phyloP scores from a whole-genome alignment of 108 stramenopile genomes.

The Chaetoceros tenuissimus region DNA sequence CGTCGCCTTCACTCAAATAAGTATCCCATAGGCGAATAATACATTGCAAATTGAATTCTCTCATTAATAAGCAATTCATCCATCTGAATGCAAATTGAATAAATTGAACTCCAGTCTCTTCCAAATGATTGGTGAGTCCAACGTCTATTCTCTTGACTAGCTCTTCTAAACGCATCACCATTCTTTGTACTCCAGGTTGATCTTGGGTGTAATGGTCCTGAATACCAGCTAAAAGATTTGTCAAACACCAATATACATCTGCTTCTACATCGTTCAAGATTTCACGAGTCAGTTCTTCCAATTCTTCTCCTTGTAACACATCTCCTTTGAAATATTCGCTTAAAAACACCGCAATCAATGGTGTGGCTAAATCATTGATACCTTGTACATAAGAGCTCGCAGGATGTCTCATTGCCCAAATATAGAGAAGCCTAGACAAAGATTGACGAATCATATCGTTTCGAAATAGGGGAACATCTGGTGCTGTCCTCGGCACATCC shows the following conservation, averaged over 20 bases:
- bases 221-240: constrained; percentile 90
- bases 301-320: constrained; percentile 52
- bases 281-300: constrained; percentile 52
- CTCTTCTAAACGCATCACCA: constrained; percentile 91
- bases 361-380: constrained; percentile 95
- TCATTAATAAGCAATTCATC: constrained; percentile 97
- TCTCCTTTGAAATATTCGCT: constrained; percentile 54
- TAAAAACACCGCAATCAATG: constrained; percentile 86
- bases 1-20: constrained; percentile 78
- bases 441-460: constrained; percentile 78
- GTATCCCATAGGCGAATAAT: constrained; percentile 92
- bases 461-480: constrained; percentile 88
- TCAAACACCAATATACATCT: constrained; percentile 97
- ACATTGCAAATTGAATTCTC: constrained; percentile 82
- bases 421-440: constrained; percentile 84
- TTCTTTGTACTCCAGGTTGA: constrained; percentile 97
- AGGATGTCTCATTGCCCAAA: constrained; percentile 97
- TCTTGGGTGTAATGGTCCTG: constrained; percentile 97
- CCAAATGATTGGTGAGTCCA: constrained; percentile 72
- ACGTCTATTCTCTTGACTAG: constrained; percentile 90
- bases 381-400: constrained; percentile 96
- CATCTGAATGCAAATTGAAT: constrained; percentile 98
- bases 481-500: constrained; percentile 94
- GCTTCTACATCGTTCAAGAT: constrained; percentile 81
- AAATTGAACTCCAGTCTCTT: constrained; percentile 72